Evolutionary conservation across 2,329 filamentous ascomycete species (phyloP), one percentile per base, ranked within the genome.

Genomic region (Plenodomus lindquistii): DNA sequence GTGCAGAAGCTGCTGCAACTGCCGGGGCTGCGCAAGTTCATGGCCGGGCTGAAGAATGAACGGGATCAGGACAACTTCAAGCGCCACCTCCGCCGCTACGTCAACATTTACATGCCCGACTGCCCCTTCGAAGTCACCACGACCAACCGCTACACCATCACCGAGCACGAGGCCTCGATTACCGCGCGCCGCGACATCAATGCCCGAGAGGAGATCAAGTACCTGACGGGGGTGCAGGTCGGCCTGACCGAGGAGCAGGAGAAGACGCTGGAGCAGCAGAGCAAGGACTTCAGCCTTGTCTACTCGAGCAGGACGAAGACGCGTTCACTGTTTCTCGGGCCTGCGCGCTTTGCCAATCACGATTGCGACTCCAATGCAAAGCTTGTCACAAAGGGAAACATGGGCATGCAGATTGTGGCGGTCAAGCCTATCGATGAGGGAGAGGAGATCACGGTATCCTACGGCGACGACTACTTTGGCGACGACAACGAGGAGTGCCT

Each of bases 201-300:
- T 60, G 87, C 85, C 57, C 90, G 92, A 52, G 89, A 97, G 67
- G 84, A 87, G 34, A 86, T 99, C 75, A 96, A 92, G 73, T 96
- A 96, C 67, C 81, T 99, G 7, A 87, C 85, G 7, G 94, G 94
- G 2, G 94, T 95, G 11, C 89, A 97, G 66, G 93, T 99, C 19
- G 83, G 88, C 34, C 94, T 99, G 76, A 96, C 92, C 0, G 86
- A 89, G 24, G 89, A 96, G 69, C 93, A 99, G 71, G 94, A 97
- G 69, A 68, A 85, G 52, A 85, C 89, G 47, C 82, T 97, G 48
- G 88, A 91, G 20, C 74, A 86, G 55, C 87, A 85, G 50, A 88
- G 94, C 68, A 92, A 93, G 66, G 94, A 99, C 69, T 99, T 99
- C 71, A 97, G 92, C 70, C 92, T 99, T 55, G 92, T 99, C 24